A percentile compares a stretch with the other conserved stretches of the same genome.
Evolutionary conservation across 768 basidiomycete genomes (phyloP).

Genomic region (Rhodotorula taiwanensis): DNA sequence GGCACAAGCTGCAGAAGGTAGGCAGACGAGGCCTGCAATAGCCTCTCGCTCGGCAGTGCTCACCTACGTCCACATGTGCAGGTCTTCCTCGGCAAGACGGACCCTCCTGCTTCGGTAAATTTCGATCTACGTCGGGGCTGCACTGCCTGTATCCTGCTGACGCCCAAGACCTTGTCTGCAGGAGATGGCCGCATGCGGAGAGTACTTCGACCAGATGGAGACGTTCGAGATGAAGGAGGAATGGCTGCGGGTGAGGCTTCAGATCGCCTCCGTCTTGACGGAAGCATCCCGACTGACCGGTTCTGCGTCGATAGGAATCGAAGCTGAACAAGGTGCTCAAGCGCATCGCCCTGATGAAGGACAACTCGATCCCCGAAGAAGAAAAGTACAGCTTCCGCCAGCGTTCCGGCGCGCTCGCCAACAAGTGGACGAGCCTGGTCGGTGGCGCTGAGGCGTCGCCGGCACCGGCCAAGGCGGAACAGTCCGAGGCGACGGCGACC

Average conservation of each 20-base stretch:
- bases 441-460: conserved; percentile 12
- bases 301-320: conserved; percentile 53
- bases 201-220: conserved; percentile 40
- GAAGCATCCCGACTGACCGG: background rate
- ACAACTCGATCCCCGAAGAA: conserved; percentile 43
- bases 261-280: background rate
- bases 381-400: conserved; percentile 47
- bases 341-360: conserved; percentile 56
- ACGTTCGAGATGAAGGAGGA: conserved; percentile 38
- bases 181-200: conserved; percentile 39
- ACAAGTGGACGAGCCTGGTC: conserved; percentile 31
- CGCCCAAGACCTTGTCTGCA: no score
- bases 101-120: conserved; percentile 23
- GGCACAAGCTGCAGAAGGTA: conserved; percentile 80
- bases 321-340: conserved; percentile 85
- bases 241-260: conserved; percentile 36
- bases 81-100: conserved; percentile 38
- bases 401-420: conserved; percentile 44
- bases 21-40: no score
- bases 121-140: no score
- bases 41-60: no score
- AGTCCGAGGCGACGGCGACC: background rate
- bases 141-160: no score
- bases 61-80: conserved; percentile 4
- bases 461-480: conserved; percentile 17